phyloP scores from a whole-genome alignment of 352 stramenopile species.

The Globisporangium megalacanthum region DNA sequence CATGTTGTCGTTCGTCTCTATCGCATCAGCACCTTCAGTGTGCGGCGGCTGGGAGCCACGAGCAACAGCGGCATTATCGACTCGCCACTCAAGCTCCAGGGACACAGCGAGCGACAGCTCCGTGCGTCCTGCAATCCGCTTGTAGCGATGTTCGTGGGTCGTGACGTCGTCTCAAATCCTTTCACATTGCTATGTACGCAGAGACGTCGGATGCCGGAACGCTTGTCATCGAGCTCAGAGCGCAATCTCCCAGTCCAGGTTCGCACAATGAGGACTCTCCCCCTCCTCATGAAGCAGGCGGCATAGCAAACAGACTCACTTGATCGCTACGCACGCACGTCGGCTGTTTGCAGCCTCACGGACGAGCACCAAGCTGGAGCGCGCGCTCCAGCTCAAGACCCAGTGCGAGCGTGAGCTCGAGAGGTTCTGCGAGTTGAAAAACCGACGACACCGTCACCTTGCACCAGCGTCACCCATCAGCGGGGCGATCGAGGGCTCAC shows the following conservation, averaged over 20 bases:
- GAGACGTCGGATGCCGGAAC: background rate
- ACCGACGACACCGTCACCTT: constrained; percentile 5
- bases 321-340: no score
- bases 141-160: no score
- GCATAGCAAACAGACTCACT: no score
- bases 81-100: background rate
- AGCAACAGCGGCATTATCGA: background rate
- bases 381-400: constrained; percentile 44
- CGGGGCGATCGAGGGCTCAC: constrained; percentile 6
- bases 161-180: background rate
- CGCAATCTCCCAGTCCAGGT: background rate
- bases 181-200: background rate
- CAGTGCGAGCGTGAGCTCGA: constrained; percentile 49
- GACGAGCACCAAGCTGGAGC: constrained; percentile 41
- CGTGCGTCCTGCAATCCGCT: background rate
- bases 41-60: background rate
- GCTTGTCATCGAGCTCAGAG: background rate
- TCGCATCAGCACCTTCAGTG: constrained; percentile 2
- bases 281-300: no score
- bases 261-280: background rate
- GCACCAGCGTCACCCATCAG: constrained; percentile 1
- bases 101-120: constrained; percentile 5
- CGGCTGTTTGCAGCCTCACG: constrained; percentile 4
- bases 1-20: background rate
- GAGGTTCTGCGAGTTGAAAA: constrained; percentile 38